Evolutionary conservation across 2,329 filamentous ascomycete genomes (phyloP).

Genomic region (Ophiocordyceps camponoti-rufipedis): DNA sequence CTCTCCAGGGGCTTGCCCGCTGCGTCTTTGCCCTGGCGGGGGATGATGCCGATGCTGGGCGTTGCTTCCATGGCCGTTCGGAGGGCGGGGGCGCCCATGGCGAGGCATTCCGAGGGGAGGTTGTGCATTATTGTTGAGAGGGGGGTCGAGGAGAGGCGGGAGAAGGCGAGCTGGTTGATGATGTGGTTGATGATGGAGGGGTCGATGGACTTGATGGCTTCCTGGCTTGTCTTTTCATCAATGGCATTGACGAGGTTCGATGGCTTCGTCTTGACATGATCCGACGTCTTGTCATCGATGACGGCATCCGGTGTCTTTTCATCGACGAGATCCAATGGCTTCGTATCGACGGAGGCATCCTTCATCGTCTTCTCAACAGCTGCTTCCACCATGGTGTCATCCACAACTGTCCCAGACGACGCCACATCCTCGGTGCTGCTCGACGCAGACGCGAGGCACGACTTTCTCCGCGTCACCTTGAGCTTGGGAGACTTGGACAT

Average conservation of each 20-base stretch:
- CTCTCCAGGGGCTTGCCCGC: slow-evolving; percentile 86
- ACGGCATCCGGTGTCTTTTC: too few relatives aligned
- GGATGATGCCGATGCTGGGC: slow-evolving; percentile 71
- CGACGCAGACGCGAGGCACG: background rate
- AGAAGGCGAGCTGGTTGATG: slow-evolving; percentile 89
- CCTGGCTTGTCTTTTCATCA: slow-evolving; percentile 6
- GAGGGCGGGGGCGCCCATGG: slow-evolving; percentile 42
- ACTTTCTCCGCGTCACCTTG: slow-evolving; percentile 4
- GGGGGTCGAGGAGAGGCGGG: slow-evolving; percentile 77
- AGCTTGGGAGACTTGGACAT: slow-evolving; percentile 33
- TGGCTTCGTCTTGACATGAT: too few relatives aligned
- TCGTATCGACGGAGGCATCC: too few relatives aligned
- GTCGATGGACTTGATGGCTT: slow-evolving; percentile 9
- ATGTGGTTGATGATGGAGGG: slow-evolving; percentile 58
- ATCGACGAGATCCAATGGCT: too few relatives aligned
- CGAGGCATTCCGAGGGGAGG: slow-evolving; percentile 50
- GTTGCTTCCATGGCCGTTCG: slow-evolving; percentile 55
- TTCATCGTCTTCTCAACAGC: too few relatives aligned
- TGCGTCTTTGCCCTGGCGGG: slow-evolving; percentile 83
- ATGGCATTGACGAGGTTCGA: too few relatives aligned
- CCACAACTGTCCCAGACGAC: background rate
- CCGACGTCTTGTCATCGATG: too few relatives aligned
- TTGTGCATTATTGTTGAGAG: slow-evolving; percentile 78
- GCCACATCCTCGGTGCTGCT: slow-evolving; percentile 3
- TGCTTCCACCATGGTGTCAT: too few relatives aligned